Evolutionary conservation across 495 filamentous ascomycete genomes (phyloP).

Genomic region (Aspergillus diversus): DNA sequence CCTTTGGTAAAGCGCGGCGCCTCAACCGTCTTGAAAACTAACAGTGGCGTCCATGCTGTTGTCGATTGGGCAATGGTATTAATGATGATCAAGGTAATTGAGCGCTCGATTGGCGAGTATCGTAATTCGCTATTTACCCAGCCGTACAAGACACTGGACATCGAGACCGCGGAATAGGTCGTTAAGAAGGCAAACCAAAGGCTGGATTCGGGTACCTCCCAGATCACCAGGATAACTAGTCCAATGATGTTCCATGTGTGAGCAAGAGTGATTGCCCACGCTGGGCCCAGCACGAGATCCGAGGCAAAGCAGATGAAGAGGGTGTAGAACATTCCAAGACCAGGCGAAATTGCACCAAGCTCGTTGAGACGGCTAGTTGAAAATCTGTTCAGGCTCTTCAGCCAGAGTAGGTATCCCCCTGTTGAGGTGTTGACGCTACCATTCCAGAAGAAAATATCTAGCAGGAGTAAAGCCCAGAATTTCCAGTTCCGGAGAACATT

Average conservation of each 20-base stretch:
- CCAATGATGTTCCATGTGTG: slow-evolving; percentile 46
- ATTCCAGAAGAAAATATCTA: slow-evolving; percentile 57
- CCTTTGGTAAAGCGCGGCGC: slow-evolving; percentile 53
- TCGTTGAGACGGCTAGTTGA: slow-evolving; percentile 47
- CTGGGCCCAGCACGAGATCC: slow-evolving; percentile 48
- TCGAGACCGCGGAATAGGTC: slow-evolving; percentile 37
- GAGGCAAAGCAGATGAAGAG: slow-evolving; percentile 51
- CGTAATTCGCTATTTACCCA: slow-evolving; percentile 55
- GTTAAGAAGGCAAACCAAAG: slow-evolving; percentile 54
- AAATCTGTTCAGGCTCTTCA: slow-evolving; percentile 45
- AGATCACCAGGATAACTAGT: slow-evolving; percentile 49
- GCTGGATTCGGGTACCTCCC: slow-evolving; percentile 52
- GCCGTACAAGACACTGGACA: slow-evolving; percentile 41
- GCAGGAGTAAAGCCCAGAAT: slow-evolving; percentile 45
- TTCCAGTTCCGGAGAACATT: slow-evolving; percentile 27
- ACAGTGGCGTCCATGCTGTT: slow-evolving; percentile 38
- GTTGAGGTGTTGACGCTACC: slow-evolving; percentile 31
- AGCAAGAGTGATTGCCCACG: slow-evolving; percentile 48
- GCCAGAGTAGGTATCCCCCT: slow-evolving; percentile 48
- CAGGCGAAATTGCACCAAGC: slow-evolving; percentile 45
- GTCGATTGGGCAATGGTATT: slow-evolving; percentile 57
- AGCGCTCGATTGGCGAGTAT: slow-evolving; percentile 60
- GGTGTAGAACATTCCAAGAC: slow-evolving; percentile 51
- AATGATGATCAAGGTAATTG: slow-evolving; percentile 54
- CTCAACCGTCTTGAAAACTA: slow-evolving; percentile 49